These are phyloP conservation scores for Dactylonectria macrodidyma DNA, from an alignment of 2,329 filamentous ascomycete species.

Conservation along the genomic window DNA sequence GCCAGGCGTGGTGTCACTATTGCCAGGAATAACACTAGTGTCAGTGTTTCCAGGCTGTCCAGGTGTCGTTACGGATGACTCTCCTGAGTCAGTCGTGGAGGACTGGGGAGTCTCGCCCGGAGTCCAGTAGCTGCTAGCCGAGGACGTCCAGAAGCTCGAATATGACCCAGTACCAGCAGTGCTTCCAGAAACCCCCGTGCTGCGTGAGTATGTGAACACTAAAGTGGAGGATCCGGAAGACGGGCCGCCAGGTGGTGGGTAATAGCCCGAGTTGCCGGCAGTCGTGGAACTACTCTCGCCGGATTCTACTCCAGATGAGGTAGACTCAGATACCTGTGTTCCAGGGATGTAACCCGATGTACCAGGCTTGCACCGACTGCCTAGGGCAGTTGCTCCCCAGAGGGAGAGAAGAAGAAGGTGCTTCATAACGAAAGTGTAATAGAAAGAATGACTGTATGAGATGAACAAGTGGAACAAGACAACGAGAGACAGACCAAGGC, in stretches of 20 bases:
- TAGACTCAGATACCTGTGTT: neutral
- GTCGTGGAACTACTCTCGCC: neutral
- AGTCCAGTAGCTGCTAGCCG: neutral
- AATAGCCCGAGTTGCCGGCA: conserved; percentile 2
- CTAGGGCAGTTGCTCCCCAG: conserved; percentile 19
- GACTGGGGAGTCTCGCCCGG: neutral
- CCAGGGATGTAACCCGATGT: neutral
- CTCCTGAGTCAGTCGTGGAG: neutral
- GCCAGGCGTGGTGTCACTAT: neutral
- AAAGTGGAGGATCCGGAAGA: neutral
- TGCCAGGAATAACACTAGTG: neutral
- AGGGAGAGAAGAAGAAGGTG: conserved; percentile 22
- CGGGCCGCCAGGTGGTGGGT: neutral
- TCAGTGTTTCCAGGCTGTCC: neutral
- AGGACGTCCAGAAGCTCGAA: neutral
- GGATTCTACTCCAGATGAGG: neutral
- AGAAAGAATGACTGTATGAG: conserved; percentile 2
- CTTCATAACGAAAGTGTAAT: conserved; percentile 10
- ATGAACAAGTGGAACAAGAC: neutral
- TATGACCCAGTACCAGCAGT: neutral
- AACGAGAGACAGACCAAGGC: neutral
- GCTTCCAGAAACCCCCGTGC: neutral
- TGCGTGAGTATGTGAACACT: neutral
- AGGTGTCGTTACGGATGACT: neutral
- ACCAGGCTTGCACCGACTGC: neutral